Conservation (phyloP, 108 stramenopile species). For the Pinguiococcus pyrenoidosus region DNA sequence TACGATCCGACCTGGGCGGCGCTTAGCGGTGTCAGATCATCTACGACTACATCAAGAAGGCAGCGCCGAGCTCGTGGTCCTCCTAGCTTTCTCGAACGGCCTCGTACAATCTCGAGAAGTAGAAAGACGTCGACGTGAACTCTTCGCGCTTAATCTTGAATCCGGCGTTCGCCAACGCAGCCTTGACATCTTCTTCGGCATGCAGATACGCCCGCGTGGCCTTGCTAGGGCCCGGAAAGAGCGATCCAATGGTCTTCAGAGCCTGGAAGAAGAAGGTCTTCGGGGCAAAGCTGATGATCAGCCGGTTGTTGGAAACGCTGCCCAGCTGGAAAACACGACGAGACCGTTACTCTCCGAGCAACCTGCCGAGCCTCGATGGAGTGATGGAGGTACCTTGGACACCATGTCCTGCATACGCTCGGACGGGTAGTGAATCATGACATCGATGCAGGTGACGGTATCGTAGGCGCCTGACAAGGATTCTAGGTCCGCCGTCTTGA, state of each 20-base stretch:
- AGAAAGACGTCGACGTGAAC: conserved; percentile 91
- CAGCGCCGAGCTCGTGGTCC: too few species aligned
- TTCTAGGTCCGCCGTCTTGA: conserved; percentile 86
- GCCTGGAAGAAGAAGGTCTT: conserved; percentile 82
- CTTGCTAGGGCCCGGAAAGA: conserved; percentile 90
- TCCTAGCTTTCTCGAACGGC: conserved; percentile 42
- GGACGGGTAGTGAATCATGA: conserved; percentile 92
- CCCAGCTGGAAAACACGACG: conserved; percentile 64
- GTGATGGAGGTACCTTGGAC: too few species aligned
- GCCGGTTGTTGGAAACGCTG: conserved; percentile 57
- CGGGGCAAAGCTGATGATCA: conserved; percentile 85
- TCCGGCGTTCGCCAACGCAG: conserved; percentile 59
- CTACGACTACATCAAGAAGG: too few species aligned
- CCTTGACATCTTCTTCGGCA: conserved; percentile 65
- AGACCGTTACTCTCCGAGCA: too few species aligned
- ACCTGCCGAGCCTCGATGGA: too few species aligned
- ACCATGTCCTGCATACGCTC: conserved; percentile 79
- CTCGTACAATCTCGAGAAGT: conserved; percentile 86
- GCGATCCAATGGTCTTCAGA: conserved; percentile 84
- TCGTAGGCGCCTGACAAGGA: conserved; percentile 69
- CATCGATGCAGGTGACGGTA: conserved; percentile 91
- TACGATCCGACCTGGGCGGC: too few species aligned
- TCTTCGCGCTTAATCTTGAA: conserved; percentile 72
- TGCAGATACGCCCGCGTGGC: conserved; percentile 89
- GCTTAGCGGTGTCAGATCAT: too few species aligned